Evolutionary conservation across 805 yeast species (phyloP), one percentile per base, ranked within the genome.

Genomic region (Nadsonia fulvescens): DNA sequence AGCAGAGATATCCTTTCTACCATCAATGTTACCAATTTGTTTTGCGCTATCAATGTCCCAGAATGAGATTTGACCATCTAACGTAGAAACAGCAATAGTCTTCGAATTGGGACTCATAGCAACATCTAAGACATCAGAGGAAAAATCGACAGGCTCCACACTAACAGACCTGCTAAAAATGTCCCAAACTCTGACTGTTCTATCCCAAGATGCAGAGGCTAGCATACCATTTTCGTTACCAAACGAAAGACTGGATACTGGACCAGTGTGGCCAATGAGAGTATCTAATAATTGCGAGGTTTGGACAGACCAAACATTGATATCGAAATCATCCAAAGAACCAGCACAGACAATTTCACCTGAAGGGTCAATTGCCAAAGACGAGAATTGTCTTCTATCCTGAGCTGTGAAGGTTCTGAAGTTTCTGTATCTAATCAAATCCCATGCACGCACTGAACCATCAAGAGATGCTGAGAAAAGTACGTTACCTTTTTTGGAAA

Each of bases 391-490:
- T 14, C 83, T 58, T 40, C 96, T 62, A 37, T 72, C 73, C 3
- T 93, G 70, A 0, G 95, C 89, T 0, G 96, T 82, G 46, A 86
- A 83, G 0, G 93, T 81, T 39, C 96, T 64, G 58, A 89, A 89
- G 45, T 89, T 89, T 47, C 98, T 68, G 49, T 75, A 89, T 40
- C 98, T 62, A 18, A 83, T 63, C 35, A 89, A 57, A 58, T 89
- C 98, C 93, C 93, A 89, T 0, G 98, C 98, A 40, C 95, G 64
- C 6, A 89, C 82, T 0, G 98, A 89, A 32, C 98, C 98, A 54
- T 89, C 98, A 33, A 83, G 54, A 0, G 96, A 86, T 1, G 93
- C 65, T 3, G 93, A 74, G 42, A 89, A 89, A 42, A 89, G 51
- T 0, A 89, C 94, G 43, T 81, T 86, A 0, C 96, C 96, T 33